Conservation (phyloP, 139 green algal genomes). For the Dunaliella sp. region DNA sequence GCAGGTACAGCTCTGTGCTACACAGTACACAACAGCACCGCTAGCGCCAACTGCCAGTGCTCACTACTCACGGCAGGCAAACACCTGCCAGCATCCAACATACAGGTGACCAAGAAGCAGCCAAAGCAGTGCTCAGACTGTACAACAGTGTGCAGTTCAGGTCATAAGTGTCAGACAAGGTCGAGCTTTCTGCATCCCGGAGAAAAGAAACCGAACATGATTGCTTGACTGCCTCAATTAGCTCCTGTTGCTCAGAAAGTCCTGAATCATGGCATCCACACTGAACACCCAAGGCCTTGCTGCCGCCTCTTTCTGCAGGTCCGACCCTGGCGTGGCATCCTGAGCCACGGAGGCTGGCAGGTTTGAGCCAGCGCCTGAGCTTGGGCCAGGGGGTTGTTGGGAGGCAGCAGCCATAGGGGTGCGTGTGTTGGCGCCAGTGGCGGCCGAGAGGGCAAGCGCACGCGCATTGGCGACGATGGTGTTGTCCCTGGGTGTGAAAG, state of each 20-base stretch:
- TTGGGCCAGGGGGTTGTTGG: neutral
- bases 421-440: neutral
- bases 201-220: too few relatives aligned
- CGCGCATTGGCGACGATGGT: slow-evolving; percentile 18
- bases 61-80: too few relatives aligned
- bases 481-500: slow-evolving; percentile 8
- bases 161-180: too few relatives aligned
- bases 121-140: too few relatives aligned
- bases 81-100: too few relatives aligned
- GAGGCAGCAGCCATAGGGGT: neutral
- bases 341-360: slow-evolving; percentile 12
- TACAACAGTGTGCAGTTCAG: too few relatives aligned
- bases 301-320: slow-evolving; percentile 14
- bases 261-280: slow-evolving; percentile 31
- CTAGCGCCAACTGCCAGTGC: too few relatives aligned
- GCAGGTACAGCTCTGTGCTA: too few relatives aligned
- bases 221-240: too few relatives aligned
- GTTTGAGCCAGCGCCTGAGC: slow-evolving; percentile 7
- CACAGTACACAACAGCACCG: too few relatives aligned
- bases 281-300: slow-evolving; percentile 25
- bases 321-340: slow-evolving; percentile 20
- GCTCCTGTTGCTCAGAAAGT: slow-evolving; percentile 23
- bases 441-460: neutral
- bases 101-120: too few relatives aligned
- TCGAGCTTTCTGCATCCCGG: too few relatives aligned